Base-by-base conservation (phyloP, 169 alveolate genomes). In the Cryptosporidium canis region DNA sequence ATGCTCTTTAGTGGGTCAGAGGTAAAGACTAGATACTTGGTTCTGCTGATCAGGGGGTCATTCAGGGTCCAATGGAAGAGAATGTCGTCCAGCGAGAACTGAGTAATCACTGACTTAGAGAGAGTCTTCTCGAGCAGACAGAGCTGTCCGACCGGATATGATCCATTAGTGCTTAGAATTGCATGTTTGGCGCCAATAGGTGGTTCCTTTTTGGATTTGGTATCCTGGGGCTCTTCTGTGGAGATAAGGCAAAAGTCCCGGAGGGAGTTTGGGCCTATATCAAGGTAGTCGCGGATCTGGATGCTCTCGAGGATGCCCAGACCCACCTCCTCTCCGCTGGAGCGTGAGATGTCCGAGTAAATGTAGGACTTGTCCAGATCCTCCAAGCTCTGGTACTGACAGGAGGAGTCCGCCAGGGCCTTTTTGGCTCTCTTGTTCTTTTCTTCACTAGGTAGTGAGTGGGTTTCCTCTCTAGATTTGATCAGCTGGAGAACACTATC, bases 1-100 rank as follows among this genome's bases (percentile, higher is more conserved):
- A 77, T 77, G 37, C 77, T 61, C 58, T 77, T 61, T 24, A 77
- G 27, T 41, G 87, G 72, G 61, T 77, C 87, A n/a, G 87, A 55
- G 5, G 87, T 77, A 39, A 77, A 77, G 7, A 77, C 64, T 29
- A 77, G 31, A 37, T 58, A 77, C n/a, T 77, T 77, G 0, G 87
- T 58, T 58, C 58, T 77, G 14, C 21, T 27, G 21, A 44, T 33
- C 39, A 77, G 7, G 12, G 84, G 84, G 45, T 77, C 87, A 58
- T 77, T 37, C 9, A 77, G 6, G 39, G 71, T 27, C 87, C 87
- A 77, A n/a, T 77, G 71, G 47, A 58, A 61, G 3, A 77, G 33
- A 77, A 77, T 55, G 24, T 77, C 87, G 61, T 61, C 87, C 21
- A 77, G 16, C 3, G 77, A 58, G 55, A 77, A 77, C 0, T 58